A percentile compares a stretch with the other conserved stretches of the same genome.
Evolutionary conservation across 2,329 filamentous ascomycete species (phyloP).

Genomic region (Aureobasidium zeae): DNA sequence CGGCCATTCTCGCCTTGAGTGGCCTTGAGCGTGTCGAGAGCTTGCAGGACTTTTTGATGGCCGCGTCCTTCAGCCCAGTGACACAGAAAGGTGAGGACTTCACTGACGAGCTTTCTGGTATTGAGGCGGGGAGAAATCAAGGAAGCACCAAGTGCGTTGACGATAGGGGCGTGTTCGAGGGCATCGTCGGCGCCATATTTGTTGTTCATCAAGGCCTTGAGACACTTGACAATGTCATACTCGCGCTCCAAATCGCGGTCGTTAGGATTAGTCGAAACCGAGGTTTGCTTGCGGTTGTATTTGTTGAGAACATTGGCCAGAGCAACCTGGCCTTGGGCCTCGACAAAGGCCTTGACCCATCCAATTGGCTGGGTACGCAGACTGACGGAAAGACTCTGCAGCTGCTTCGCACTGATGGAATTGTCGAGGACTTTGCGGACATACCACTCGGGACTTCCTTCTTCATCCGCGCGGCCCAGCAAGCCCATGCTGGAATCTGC

Average conservation of each 20-base stretch:
- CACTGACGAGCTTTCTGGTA: conserved; percentile 88
- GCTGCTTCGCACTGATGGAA: conserved; percentile 78
- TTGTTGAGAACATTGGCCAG: conserved; percentile 88
- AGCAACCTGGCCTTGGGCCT: conserved; percentile 93
- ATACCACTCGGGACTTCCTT: conserved; percentile 96
- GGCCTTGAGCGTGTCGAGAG: conserved; percentile 82
- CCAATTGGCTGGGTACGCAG: conserved; percentile 89
- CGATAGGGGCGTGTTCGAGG: conserved; percentile 77
- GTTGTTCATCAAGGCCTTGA: conserved; percentile 98
- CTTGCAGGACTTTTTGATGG: conserved; percentile 86
- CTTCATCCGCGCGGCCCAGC: conserved; percentile 75
- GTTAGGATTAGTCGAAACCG: conserved; percentile 56
- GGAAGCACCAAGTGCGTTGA: conserved; percentile 77
- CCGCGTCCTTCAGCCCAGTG: conserved; percentile 87
- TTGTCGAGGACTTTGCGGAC: conserved; percentile 96
- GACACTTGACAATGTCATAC: conserved; percentile 95
- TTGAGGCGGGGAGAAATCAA: conserved; percentile 82
- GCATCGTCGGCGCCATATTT: conserved; percentile 98
- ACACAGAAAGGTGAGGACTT: conserved; percentile 91
- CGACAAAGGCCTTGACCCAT: conserved; percentile 94
- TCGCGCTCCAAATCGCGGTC: conserved; percentile 83
- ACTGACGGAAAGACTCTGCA: conserved; percentile 89
- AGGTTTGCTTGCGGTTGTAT: conserved; percentile 77
- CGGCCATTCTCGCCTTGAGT: conserved; percentile 85
- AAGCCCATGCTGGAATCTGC: conserved; percentile 61